Percentiles rank a stretch among this genome's conserved stretches.
Conservation (phyloP, 805 yeast genomes). For the Saccharomycopsis fermentans region DNA sequence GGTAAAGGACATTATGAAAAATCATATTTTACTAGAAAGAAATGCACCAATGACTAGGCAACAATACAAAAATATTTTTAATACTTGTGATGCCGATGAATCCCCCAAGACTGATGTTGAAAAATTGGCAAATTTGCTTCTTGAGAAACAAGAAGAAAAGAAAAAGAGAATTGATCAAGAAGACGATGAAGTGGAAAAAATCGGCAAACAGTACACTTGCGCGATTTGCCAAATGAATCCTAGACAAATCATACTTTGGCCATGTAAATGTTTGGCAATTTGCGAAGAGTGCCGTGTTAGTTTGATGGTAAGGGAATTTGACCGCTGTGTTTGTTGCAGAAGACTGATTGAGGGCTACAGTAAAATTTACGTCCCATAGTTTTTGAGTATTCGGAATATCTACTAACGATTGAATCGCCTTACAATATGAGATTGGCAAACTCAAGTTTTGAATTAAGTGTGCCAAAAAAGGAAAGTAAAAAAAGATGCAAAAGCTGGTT, state of each 20-base stretch:
- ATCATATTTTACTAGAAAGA: conserved; percentile 9
- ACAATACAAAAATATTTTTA: neutral
- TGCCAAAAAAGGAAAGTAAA: too few relatives aligned
- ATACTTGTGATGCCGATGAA: neutral
- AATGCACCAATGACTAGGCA: conserved; percentile 4
- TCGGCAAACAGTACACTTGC: conserved; percentile 33
- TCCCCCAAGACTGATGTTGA: conserved; percentile 3
- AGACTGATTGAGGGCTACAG: conserved; percentile 52
- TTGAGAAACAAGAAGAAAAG: conserved; percentile 2
- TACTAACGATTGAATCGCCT: too few relatives aligned
- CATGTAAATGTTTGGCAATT: conserved; percentile 80
- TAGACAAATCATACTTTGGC: conserved; percentile 81
- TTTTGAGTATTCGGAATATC: too few relatives aligned
- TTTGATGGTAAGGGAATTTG: conserved; percentile 60
- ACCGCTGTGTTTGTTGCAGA: conserved; percentile 80
- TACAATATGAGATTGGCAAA: too few relatives aligned
- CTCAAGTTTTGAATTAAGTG: too few relatives aligned
- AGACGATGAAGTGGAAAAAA: conserved; percentile 25
- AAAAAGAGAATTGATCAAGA: conserved; percentile 13
- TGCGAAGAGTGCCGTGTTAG: conserved; percentile 78
- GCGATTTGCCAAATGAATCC: conserved; percentile 72
- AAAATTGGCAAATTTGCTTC: neutral
- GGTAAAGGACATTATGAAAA: conserved; percentile 9
- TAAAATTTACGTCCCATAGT: conserved; percentile 26
- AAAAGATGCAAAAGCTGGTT: too few relatives aligned